These are phyloP conservation scores for Ophiostoma sp. DNA, from an alignment of 2,329 filamentous ascomycete genomes.

Conservation along the genomic window DNA sequence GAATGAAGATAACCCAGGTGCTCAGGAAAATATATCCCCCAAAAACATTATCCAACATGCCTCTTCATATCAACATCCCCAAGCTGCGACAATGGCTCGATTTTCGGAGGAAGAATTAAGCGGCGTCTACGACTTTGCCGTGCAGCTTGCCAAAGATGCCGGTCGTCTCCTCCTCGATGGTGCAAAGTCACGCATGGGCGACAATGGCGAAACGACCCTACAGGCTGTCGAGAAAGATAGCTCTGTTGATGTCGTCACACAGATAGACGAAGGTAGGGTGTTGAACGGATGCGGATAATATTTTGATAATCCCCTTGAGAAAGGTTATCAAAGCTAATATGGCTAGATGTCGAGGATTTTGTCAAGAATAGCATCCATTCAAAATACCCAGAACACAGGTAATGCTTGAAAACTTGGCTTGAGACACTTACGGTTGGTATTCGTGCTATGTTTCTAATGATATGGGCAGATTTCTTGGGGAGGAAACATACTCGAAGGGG, in stretches of 20 bases:
- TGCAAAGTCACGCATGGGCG: constrained; percentile 49
- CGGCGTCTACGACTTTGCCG: constrained; percentile 64
- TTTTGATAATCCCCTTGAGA: not conserved
- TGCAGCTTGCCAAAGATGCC: constrained; percentile 65
- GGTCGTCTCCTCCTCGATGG: constrained; percentile 62
- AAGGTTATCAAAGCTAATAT: not conserved
- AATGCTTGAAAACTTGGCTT: too few species aligned
- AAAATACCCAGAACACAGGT: not conserved
- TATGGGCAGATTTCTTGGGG: constrained; percentile 72
- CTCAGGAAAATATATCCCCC: not conserved
- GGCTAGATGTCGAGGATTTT: not conserved
- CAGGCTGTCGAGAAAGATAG: constrained; percentile 59
- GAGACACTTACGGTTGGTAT: not conserved
- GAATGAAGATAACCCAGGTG: not conserved
- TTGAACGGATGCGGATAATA: constrained; percentile 41
- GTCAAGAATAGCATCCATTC: not conserved
- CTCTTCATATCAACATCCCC: not conserved
- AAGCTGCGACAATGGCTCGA: not conserved
- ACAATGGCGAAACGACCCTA: constrained; percentile 32
- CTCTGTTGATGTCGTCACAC: constrained; percentile 70
- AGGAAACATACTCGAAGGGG: constrained; percentile 69
- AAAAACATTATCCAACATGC: not conserved
- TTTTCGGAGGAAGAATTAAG: constrained; percentile 48
- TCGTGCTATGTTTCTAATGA: constrained; percentile 39
- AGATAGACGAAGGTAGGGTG: constrained; percentile 55